A percentile compares a stretch with the other conserved stretches of the same genome.
Conservation (phyloP, 768 basidiomycete species). For the Macrolepiota fuliginosa region DNA sequence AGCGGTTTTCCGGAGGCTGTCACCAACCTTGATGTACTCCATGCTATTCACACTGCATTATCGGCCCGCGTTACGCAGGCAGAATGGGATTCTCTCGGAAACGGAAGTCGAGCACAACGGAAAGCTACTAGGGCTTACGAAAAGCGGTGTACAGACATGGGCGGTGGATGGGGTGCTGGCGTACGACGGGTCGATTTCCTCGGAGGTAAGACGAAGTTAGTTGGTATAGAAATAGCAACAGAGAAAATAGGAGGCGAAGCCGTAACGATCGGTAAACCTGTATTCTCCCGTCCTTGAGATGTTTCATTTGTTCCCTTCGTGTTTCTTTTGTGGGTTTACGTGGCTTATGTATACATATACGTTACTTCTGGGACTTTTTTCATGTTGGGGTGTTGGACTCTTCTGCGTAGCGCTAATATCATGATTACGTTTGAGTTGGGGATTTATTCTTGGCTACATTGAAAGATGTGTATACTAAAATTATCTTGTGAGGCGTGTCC, state of each 20-base stretch:
- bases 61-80: conserved; percentile 53
- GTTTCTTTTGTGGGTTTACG: background rate
- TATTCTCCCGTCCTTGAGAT: conserved; percentile 13
- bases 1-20: conserved; percentile 20
- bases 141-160: conserved; percentile 54
- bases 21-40: conserved; percentile 64
- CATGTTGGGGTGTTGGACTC: background rate
- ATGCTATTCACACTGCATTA: conserved; percentile 57
- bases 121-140: conserved; percentile 62
- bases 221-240: conserved; percentile 47
- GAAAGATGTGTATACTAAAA: background rate
- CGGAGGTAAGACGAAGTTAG: conserved; percentile 54
- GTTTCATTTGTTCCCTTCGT: background rate
- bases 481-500: background rate
- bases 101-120: conserved; percentile 54
- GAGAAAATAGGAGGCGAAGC: background rate
- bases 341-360: background rate
- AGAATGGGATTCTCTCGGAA: conserved; percentile 60
- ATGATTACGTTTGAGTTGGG: background rate
- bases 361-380: background rate
- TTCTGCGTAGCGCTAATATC: background rate
- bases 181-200: conserved; percentile 68
- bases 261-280: conserved; percentile 11
- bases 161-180: conserved; percentile 69
- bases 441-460: background rate